phyloP scores from a whole-genome alignment of 2,329 filamentous ascomycete species.

The Cytospora piceicola region DNA sequence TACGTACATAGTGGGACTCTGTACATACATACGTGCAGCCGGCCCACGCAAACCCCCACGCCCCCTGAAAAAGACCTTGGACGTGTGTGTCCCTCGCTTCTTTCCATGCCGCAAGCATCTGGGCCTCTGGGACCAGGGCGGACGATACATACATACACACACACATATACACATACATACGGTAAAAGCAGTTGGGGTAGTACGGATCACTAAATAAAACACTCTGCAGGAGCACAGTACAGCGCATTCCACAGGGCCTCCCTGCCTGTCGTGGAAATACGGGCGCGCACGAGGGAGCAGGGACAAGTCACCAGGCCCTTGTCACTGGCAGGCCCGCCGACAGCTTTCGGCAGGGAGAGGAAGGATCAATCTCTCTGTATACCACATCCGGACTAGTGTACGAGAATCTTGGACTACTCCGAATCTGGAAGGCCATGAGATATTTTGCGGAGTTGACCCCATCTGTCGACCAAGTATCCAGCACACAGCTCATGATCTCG shows the following conservation, averaged over 20 bases:
- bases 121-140: slow-evolving; percentile 10
- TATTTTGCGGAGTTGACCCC: slow-evolving; percentile 7
- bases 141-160: background rate
- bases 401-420: slow-evolving; percentile 4
- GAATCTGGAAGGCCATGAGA: slow-evolving; percentile 16
- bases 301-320: background rate
- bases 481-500: background rate
- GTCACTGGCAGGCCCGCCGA: background rate
- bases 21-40: slow-evolving; percentile 9
- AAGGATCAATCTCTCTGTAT: background rate
- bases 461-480: background rate
- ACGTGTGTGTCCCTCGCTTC: slow-evolving; percentile 9
- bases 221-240: background rate
- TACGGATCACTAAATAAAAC: background rate
- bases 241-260: background rate
- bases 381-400: background rate
- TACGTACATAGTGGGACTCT: background rate
- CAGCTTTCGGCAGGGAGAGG: slow-evolving; percentile 1
- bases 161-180: background rate
- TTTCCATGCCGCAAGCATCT: background rate
- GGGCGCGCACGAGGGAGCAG: background rate
- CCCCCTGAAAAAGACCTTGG: background rate
- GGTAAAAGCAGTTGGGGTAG: background rate
- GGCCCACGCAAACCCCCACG: background rate
- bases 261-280: background rate